These are phyloP conservation scores for Epichloe sibirici DNA, from an alignment of 2,329 filamentous ascomycete genomes.

Conservation along the genomic window DNA sequence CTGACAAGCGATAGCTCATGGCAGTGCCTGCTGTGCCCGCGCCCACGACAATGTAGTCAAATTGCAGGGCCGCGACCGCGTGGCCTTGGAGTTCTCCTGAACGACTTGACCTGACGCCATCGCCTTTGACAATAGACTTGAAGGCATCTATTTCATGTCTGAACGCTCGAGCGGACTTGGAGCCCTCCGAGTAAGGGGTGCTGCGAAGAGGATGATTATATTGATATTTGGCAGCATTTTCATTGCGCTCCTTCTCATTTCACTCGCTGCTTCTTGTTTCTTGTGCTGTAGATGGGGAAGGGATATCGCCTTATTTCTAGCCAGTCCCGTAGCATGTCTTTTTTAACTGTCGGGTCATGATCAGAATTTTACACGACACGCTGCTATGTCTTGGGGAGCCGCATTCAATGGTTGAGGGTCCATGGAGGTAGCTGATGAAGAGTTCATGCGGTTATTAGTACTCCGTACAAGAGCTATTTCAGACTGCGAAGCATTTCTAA, in stretches of 20 bases:
- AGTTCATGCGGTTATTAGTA: too few relatives aligned
- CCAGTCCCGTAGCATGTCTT: too few relatives aligned
- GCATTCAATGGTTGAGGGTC: background rate
- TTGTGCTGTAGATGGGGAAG: background rate
- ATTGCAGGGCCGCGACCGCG: background rate
- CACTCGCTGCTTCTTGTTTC: background rate
- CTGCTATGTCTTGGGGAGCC: background rate
- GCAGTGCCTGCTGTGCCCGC: slow-evolving; percentile 47
- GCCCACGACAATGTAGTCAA: slow-evolving; percentile 52
- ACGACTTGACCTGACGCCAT: background rate
- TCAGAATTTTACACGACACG: background rate
- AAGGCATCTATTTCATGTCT: background rate
- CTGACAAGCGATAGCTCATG: background rate
- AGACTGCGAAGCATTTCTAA: background rate
- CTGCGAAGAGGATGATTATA: background rate
- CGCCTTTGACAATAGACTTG: background rate
- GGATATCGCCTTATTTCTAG: background rate
- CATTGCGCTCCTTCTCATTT: background rate
- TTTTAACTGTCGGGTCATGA: background rate
- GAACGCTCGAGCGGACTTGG: background rate
- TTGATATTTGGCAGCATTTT: background rate
- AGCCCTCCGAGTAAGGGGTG: background rate
- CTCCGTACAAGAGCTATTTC: background rate
- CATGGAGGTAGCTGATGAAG: too few relatives aligned
- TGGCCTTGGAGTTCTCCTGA: background rate